Evolutionary conservation across 495 filamentous ascomycete species (phyloP), one percentile per base, ranked within the genome.

Genomic region (Podospora bellae-mahoneyi): DNA sequence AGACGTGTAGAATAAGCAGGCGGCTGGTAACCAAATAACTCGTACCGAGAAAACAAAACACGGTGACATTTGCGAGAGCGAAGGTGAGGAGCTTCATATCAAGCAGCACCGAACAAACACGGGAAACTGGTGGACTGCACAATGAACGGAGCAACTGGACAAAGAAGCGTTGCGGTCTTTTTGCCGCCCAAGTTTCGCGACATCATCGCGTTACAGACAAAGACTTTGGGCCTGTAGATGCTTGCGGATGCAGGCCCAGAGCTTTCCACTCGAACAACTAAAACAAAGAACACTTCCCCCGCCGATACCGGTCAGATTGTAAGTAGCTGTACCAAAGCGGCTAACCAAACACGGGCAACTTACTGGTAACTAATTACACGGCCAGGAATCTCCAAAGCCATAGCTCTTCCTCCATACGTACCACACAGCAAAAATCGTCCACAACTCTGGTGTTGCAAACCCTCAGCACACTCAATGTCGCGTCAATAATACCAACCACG

Each of bases 401-500:
- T 10, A 39, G 34, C 10, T 5, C 5, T 39, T 39, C 34, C 10
- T 39, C 34, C 34, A 39, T 5, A 6, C 34, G 10, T 6, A 5
- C 6, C 13, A 48, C 15, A 48, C 39, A 48, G 9, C 39, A 6
- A 10, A 10, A 48, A 16, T 13, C 13, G 2, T 48, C 39, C 15
- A 16, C 9, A 48, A 2, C 6, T 48, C 39, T 10, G 15, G 15
- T 10, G 13, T 13, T 16, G 1, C 13, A 10, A 48, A 48, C 39
- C 27, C 20, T 32, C 16, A 26, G 27, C 15, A 39, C 7, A 19
- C 23, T 18, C n/a, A 16, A 16, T 6, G 23, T 13, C 1, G 23
- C 23, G 23, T 68, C 71, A 93, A 67, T 84, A 85, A 77, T 96
- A 93, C 93, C 92, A 97, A n/a, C 91, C 89, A 18, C 83, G 83